Evolutionary conservation across 202 grass and related monocot genomes (phyloP), one percentile per base, ranked within the genome.

Genomic region (Brachypodium distachyon): DNA sequence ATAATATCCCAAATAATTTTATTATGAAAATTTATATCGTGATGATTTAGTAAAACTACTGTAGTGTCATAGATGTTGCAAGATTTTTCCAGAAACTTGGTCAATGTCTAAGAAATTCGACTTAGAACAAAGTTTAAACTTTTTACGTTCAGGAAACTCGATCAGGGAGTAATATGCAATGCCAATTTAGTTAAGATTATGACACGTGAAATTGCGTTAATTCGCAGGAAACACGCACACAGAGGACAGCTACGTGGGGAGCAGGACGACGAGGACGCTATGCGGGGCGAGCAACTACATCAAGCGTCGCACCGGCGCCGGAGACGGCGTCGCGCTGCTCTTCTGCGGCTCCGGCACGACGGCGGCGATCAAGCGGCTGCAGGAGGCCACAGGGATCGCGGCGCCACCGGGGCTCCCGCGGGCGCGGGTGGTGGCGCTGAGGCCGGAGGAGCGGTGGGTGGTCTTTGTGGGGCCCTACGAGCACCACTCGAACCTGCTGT

Each of bases 401-500:
- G 65, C 77, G 19, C 79, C 93, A 16, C 64, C 80, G 2, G 68
- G 46, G 43, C 73, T 47, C 55, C 56, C 86, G 67, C 60, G 79
- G 31, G 81, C 19, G 23, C 37, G 44, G 5, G 54, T 72, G 29
- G 39, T 60, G 8, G 4, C 36, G 13, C 56, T 29, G 38, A 77
- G 88, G 10, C 67, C 57, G 0, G 75, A 84, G 59, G 87, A 97
- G 77, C 77, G 85, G 14, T 97, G 90, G 93, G 90, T 97, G 1
- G 85, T 93, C 12, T 90, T 97, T 57, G 70, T 90, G 4, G 93
- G 93, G 4, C 87, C 93, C 9, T 93, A 90, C 48, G 93, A 97
- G 76, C 93, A 97, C 82, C 93, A 97, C 61, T 97, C 93, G n/a
- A 97, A 97, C 85, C 85, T 97, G 53, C 84, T 97, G 16, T 93